Conservation (phyloP, 108 stramenopile genomes). For the Cyclostephanos tholiformis region DNA sequence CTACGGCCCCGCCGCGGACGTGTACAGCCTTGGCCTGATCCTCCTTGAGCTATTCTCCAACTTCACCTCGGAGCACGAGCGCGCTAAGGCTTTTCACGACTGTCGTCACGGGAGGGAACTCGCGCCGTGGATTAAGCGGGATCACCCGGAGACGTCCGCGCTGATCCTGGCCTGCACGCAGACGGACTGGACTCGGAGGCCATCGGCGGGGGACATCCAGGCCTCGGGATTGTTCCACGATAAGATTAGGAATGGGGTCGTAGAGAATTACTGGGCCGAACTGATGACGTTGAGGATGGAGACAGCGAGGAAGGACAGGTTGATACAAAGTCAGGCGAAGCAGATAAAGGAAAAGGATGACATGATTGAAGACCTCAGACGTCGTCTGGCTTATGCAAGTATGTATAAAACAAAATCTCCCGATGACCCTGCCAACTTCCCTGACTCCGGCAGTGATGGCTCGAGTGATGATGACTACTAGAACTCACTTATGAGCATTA, state of each 20-base stretch:
- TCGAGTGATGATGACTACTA: constrained; percentile 37
- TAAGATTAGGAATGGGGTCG: constrained; percentile 15
- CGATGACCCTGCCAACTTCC: neutral
- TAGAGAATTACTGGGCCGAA: constrained; percentile 35
- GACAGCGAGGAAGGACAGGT: constrained; percentile 24
- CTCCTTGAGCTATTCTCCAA: constrained; percentile 90
- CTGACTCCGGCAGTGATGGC: constrained; percentile 8
- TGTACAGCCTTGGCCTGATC: constrained; percentile 93
- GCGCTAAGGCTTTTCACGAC: constrained; percentile 71
- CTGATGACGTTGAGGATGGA: constrained; percentile 41
- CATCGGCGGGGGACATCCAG: constrained; percentile 60
- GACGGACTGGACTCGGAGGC: constrained; percentile 55
- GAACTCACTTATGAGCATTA: neutral
- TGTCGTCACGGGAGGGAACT: constrained; percentile 60
- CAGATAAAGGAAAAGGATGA: constrained; percentile 50
- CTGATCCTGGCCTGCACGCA: constrained; percentile 71
- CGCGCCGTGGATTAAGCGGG: constrained; percentile 49
- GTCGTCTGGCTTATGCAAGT: constrained; percentile 12
- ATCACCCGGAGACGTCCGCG: constrained; percentile 58
- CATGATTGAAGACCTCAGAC: constrained; percentile 38
- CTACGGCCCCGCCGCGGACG: constrained; percentile 90
- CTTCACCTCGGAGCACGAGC: constrained; percentile 89
- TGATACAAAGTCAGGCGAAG: constrained; percentile 38
- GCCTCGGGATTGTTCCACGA: constrained; percentile 42
- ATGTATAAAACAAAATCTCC: constrained; percentile 2